These are phyloP conservation scores for Beauveria asiatica DNA, from an alignment of 2,329 filamentous ascomycete genomes.

Conservation along the genomic window DNA sequence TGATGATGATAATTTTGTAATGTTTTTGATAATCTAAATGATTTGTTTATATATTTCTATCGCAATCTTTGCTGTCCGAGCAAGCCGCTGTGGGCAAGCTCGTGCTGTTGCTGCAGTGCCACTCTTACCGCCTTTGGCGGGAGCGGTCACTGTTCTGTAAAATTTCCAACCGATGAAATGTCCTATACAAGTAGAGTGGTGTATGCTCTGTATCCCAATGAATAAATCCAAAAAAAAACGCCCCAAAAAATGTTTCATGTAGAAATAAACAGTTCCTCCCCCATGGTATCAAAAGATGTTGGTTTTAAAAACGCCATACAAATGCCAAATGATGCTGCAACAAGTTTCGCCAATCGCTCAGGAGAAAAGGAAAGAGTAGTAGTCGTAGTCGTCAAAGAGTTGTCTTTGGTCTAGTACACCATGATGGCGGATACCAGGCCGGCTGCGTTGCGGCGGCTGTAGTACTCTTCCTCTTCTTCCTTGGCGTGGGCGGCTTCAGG, in stretches of 20 bases:
- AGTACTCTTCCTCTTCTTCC: constrained; percentile 44
- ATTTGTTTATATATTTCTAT: not conserved
- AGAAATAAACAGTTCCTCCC: no score
- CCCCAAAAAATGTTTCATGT: no score
- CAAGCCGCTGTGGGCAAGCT: no score
- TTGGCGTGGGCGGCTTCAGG: constrained; percentile 39
- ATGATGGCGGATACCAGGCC: constrained; percentile 47
- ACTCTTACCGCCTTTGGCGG: not conserved
- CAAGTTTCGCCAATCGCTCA: not conserved
- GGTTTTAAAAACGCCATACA: constrained; percentile 4
- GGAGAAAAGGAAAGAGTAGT: not conserved
- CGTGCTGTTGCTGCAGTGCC: not conserved
- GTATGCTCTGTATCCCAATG: not conserved
- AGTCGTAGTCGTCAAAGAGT: not conserved
- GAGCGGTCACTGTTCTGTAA: not conserved
- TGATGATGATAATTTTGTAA: not conserved
- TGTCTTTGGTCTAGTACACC: constrained; percentile 37
- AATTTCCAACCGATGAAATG: no score
- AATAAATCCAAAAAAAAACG: not conserved
- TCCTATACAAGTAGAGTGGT: constrained; percentile 1
- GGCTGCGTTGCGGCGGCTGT: constrained; percentile 41
- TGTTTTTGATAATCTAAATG: not conserved
- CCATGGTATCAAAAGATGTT: not conserved
- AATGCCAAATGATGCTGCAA: constrained; percentile 10
- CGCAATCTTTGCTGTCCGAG: not conserved